phyloP scores from a whole-genome alignment of 2,329 filamentous ascomycete genomes.

The Colletotrichum incanum region DNA sequence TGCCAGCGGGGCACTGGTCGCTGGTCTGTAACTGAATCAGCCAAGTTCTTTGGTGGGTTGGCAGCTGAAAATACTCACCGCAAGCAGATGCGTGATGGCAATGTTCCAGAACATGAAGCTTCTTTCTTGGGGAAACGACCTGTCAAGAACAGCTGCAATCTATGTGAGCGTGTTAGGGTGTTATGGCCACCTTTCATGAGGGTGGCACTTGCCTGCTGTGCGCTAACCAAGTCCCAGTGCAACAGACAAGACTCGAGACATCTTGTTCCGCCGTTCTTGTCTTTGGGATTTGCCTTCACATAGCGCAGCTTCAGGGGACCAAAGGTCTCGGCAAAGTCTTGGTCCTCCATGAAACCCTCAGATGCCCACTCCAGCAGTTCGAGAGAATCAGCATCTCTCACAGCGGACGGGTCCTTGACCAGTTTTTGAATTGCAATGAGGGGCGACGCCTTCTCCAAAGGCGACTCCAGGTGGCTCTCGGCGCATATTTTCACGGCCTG shows the following conservation, averaged over 20 bases:
- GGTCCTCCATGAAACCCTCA: slow-evolving; percentile 54
- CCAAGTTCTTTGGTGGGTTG: too few relatives aligned
- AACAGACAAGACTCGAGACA: slow-evolving; percentile 69
- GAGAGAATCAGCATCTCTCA: slow-evolving; percentile 66
- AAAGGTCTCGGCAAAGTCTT: slow-evolving; percentile 63
- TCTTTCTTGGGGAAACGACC: slow-evolving; percentile 64
- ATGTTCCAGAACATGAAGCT: slow-evolving; percentile 71
- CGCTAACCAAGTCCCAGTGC: slow-evolving; percentile 70
- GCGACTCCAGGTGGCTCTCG: slow-evolving; percentile 67
- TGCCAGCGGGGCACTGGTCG: slow-evolving; percentile 62
- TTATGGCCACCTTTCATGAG: not conserved
- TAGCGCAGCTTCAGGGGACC: slow-evolving; percentile 66
- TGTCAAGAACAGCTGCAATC: slow-evolving; percentile 70
- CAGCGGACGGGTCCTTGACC: slow-evolving; percentile 61
- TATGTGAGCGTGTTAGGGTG: slow-evolving; percentile 47
- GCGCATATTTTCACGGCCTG: slow-evolving; percentile 66
- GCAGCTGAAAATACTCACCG: slow-evolving; percentile 57
- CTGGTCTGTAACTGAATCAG: slow-evolving; percentile 55
- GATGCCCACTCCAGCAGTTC: slow-evolving; percentile 71
- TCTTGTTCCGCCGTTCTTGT: slow-evolving; percentile 57
- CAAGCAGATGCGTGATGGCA: slow-evolving; percentile 66
- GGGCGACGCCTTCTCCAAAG: slow-evolving; percentile 61
- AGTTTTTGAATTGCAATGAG: slow-evolving; percentile 62
- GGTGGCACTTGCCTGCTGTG: slow-evolving; percentile 65
- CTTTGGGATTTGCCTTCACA: slow-evolving; percentile 68